Conservation (phyloP, 139 green algal species). For the Chlorella sp. region DNA sequence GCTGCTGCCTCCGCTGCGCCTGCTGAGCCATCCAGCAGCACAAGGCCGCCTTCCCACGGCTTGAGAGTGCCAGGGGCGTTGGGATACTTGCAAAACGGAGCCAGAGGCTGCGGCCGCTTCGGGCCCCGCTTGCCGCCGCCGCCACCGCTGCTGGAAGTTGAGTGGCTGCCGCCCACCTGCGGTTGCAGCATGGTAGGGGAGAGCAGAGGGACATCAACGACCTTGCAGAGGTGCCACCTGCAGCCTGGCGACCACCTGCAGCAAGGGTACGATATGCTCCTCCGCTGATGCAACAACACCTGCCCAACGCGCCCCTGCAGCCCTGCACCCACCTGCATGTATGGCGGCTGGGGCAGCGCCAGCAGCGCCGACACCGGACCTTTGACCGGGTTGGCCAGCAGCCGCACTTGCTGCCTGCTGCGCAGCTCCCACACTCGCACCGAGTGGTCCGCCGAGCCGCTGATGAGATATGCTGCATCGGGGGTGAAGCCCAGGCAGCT, state of each 20-base stretch:
- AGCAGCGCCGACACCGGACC: conserved; percentile 67
- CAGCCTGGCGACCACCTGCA: conserved; percentile 35
- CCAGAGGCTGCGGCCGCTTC: conserved; percentile 69
- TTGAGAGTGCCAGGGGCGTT: conserved; percentile 40
- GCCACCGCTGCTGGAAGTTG: neutral
- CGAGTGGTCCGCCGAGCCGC: conserved; percentile 75
- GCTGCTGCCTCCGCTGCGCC: neutral
- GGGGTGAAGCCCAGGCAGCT: conserved; percentile 61
- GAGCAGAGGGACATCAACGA: neutral
- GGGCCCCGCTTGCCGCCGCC: conserved; percentile 50
- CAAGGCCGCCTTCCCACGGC: conserved; percentile 66
- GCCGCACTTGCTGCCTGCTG: conserved; percentile 72
- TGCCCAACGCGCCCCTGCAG: neutral
- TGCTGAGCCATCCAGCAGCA: conserved; percentile 63
- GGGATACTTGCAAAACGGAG: conserved; percentile 69
- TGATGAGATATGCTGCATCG: conserved; percentile 70
- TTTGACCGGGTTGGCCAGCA: conserved; percentile 61
- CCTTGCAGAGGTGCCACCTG: too few species aligned
- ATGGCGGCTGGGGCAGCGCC: conserved; percentile 56
- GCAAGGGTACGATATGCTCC: too few species aligned
- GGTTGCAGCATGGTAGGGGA: neutral
- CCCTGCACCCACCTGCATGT: conserved; percentile 41
- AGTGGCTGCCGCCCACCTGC: conserved; percentile 13
- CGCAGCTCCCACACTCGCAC: conserved; percentile 83
- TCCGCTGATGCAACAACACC: neutral